phyloP scores from a whole-genome alignment of 2,329 filamentous ascomycete species.

The Beauveria australis region DNA sequence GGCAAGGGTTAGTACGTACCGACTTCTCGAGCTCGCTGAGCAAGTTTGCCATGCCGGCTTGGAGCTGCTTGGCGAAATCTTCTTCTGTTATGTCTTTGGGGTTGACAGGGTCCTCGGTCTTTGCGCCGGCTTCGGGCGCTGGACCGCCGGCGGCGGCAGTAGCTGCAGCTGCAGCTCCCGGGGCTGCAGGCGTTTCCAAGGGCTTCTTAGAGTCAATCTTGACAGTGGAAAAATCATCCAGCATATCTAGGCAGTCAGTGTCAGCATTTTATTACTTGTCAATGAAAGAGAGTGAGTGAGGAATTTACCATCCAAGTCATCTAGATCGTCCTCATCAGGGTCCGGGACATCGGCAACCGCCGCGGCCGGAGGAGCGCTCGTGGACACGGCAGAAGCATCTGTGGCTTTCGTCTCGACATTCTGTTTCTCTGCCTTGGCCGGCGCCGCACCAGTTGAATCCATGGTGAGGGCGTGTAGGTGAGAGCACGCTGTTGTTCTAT shows the following conservation, averaged over 20 bases:
- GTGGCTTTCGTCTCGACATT: constrained; percentile 16
- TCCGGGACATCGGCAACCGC: constrained; percentile 58
- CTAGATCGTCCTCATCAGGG: constrained; percentile 84
- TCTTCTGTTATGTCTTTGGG: constrained; percentile 53
- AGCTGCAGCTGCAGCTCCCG: constrained; percentile 18
- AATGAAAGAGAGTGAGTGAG: neutral
- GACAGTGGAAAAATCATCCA: constrained; percentile 77
- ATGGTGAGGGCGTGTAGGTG: constrained; percentile 13
- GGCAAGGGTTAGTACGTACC: constrained; percentile 24
- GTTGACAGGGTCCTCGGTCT: constrained; percentile 13
- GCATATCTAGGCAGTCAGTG: constrained; percentile 58
- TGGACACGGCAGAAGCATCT: constrained; percentile 9
- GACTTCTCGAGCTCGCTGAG: constrained; percentile 62
- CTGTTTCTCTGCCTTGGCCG: constrained; percentile 18
- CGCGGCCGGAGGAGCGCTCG: constrained; percentile 12
- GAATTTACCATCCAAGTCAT: constrained; percentile 78
- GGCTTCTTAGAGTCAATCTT: constrained; percentile 34
- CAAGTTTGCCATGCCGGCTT: constrained; percentile 80
- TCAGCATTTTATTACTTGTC: neutral
- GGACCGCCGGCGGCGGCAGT: neutral
- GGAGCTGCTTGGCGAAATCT: constrained; percentile 77
- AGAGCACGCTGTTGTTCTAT: constrained; percentile 1
- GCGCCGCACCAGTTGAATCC: constrained; percentile 14
- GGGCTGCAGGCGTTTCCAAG: constrained; percentile 17
- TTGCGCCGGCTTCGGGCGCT: constrained; percentile 12